Evolutionary conservation across 495 filamentous ascomycete genomes (phyloP).

Genomic region (Lophiostoma macrostomum): DNA sequence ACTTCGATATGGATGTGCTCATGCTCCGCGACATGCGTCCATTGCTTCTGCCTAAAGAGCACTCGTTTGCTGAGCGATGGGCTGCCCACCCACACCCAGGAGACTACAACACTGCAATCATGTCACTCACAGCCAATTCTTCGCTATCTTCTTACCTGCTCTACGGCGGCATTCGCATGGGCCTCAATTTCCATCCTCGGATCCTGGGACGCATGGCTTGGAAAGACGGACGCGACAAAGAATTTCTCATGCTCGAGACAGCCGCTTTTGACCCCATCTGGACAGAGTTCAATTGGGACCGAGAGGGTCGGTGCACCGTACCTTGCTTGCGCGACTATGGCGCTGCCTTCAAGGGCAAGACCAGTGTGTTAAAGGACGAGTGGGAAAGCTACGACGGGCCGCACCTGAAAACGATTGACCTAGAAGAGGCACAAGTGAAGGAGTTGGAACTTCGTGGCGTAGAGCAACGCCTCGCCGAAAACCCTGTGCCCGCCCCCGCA

Average conservation of each 20-base stretch:
- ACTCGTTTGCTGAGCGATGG: slow-evolving; percentile 57
- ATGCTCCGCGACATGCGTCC: slow-evolving; percentile 57
- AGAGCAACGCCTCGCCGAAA: slow-evolving; percentile 14
- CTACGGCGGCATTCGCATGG: slow-evolving; percentile 57
- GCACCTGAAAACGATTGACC: slow-evolving; percentile 32
- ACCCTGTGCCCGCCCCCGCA: slow-evolving; percentile 16
- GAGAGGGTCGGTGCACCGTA: slow-evolving; percentile 52
- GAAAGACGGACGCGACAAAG: slow-evolving; percentile 52
- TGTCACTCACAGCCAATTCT: slow-evolving; percentile 55
- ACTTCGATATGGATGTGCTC: slow-evolving; percentile 59
- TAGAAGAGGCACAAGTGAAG: slow-evolving; percentile 11
- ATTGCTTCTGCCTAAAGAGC: slow-evolving; percentile 47
- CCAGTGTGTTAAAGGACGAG: slow-evolving; percentile 46
- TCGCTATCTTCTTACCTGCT: slow-evolving; percentile 55
- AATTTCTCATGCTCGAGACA: slow-evolving; percentile 56
- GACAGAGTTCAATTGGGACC: slow-evolving; percentile 55
- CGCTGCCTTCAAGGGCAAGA: slow-evolving; percentile 48
- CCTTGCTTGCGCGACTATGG: slow-evolving; percentile 55
- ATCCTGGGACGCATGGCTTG: slow-evolving; percentile 57
- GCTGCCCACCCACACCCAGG: slow-evolving; percentile 52
- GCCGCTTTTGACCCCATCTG: slow-evolving; percentile 58
- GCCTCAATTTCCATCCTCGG: slow-evolving; percentile 56
- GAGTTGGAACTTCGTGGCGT: slow-evolving; percentile 21
- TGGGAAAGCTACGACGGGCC: slow-evolving; percentile 52
- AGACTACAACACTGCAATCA: slow-evolving; percentile 59